A percentile compares a stretch with the other conserved stretches of the same genome.
Evolutionary conservation across 179 eudicot species (phyloP).

Genomic region (Camellia oleifera): DNA sequence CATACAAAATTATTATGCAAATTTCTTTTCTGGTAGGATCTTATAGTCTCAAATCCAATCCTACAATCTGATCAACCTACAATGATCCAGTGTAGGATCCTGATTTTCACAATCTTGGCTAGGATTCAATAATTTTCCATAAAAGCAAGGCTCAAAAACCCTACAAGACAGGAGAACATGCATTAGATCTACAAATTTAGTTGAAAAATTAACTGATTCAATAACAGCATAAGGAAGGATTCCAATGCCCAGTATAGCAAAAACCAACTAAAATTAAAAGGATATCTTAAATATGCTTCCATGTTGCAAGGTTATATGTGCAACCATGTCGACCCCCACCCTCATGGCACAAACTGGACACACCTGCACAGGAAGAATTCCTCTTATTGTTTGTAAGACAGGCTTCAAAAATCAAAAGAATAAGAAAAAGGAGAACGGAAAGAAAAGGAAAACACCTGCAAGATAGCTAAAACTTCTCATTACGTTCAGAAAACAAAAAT

Average conservation of each 20-base stretch:
- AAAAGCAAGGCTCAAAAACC: background rate
- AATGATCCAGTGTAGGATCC: too few relatives aligned
- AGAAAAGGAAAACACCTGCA: background rate
- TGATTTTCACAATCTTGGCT: background rate
- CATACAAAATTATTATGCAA: too few relatives aligned
- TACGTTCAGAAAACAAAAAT: background rate
- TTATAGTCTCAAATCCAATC: too few relatives aligned
- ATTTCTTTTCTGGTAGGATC: too few relatives aligned
- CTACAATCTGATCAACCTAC: too few relatives aligned
- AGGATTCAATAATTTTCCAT: background rate
- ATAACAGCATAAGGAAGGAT: background rate
- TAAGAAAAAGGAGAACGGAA: too few relatives aligned
- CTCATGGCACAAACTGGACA: conserved; percentile 93
- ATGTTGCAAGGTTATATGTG: conserved; percentile 90
- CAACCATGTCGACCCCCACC: conserved; percentile 92
- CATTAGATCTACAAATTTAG: background rate
- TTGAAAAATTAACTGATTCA: background rate
- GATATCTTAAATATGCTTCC: conserved; percentile 95
- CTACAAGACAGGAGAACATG: background rate
- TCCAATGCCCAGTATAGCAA: background rate
- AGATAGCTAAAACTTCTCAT: background rate
- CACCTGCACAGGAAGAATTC: conserved; percentile 50
- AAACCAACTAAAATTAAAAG: conserved; percentile 33
- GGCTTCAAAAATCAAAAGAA: background rate
- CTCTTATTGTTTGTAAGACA: background rate